These are phyloP conservation scores for Penstemon barbatus DNA, from an alignment of 257 asterid genomes.

Conservation along the genomic window DNA sequence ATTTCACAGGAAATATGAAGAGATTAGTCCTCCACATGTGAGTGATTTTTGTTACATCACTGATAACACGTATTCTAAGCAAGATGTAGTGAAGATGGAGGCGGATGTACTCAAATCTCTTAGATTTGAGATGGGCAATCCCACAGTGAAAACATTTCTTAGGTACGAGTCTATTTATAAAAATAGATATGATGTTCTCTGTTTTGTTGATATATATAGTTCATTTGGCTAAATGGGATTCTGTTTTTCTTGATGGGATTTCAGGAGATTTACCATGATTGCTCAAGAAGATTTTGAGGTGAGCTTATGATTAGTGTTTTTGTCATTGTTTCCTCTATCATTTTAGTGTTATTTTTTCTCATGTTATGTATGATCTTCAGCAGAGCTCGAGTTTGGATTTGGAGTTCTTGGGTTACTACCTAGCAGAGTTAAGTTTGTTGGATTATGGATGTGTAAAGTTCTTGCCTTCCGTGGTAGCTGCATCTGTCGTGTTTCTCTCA, in stretches of 20 bases:
- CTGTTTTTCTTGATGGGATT: constrained; percentile 21
- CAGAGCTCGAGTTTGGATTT: constrained; percentile 53
- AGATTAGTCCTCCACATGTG: constrained; percentile 81
- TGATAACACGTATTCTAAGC: constrained; percentile 58
- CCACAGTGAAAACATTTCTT: constrained; percentile 74
- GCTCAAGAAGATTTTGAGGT: constrained; percentile 64
- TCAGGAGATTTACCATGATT: constrained; percentile 56
- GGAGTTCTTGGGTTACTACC: constrained; percentile 81
- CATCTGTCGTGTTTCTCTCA: constrained; percentile 68
- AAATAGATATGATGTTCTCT: background rate
- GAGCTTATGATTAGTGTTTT: constrained; percentile 15
- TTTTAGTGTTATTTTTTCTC: constrained; percentile 10
- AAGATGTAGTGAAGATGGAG: constrained; percentile 87
- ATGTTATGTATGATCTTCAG: constrained; percentile 21
- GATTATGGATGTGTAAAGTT: constrained; percentile 72
- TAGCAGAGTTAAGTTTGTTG: constrained; percentile 76
- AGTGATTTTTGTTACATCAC: constrained; percentile 78
- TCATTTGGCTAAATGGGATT: constrained; percentile 28
- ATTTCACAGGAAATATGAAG: constrained; percentile 76
- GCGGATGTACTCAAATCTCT: constrained; percentile 73
- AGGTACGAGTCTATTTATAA: constrained; percentile 36
- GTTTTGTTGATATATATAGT: background rate
- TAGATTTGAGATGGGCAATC: constrained; percentile 82
- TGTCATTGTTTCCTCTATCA: background rate
- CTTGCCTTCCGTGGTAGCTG: constrained; percentile 85